phyloP scores from a whole-genome alignment of 2,329 filamentous ascomycete genomes.

The Penicillium fuscoglaucum region DNA sequence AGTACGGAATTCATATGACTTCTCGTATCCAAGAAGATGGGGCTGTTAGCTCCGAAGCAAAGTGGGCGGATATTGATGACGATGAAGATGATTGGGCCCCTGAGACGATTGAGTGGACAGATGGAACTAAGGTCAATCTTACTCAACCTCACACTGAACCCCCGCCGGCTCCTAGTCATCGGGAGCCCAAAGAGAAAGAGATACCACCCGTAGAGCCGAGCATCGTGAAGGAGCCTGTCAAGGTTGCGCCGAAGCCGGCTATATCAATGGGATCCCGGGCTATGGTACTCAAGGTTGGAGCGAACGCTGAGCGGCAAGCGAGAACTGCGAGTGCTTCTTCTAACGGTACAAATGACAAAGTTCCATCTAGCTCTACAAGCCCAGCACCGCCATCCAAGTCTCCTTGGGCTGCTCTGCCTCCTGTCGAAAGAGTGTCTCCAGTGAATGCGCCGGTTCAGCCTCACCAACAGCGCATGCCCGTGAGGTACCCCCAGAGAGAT shows the following conservation, averaged over 20 bases:
- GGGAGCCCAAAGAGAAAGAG: slow-evolving; percentile 30
- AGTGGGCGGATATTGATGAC: slow-evolving; percentile 70
- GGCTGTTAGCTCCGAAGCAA: slow-evolving; percentile 58
- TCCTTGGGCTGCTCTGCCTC: slow-evolving; percentile 85
- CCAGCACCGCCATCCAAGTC: slow-evolving; percentile 71
- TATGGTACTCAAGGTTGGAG: slow-evolving; percentile 51
- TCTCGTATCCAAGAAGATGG: slow-evolving; percentile 64
- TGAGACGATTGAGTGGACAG: slow-evolving; percentile 68
- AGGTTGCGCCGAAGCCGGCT: slow-evolving; percentile 38
- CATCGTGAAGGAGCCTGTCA: slow-evolving; percentile 28
- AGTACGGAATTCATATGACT: slow-evolving; percentile 67
- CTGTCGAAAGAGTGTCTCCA: slow-evolving; percentile 76
- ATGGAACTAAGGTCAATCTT: slow-evolving; percentile 65
- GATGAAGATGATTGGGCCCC: slow-evolving; percentile 69
- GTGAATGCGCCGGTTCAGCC: slow-evolving; percentile 55
- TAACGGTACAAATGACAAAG: slow-evolving; percentile 56
- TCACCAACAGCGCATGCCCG: slow-evolving; percentile 51
- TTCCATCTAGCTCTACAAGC: slow-evolving; percentile 48
- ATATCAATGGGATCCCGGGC: slow-evolving; percentile 52
- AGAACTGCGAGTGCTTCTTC: slow-evolving; percentile 46
- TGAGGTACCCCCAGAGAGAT: slow-evolving; percentile 57
- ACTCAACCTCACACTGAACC: slow-evolving; percentile 44
- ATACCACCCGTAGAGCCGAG: slow-evolving; percentile 13
- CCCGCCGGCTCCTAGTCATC: slow-evolving; percentile 20
- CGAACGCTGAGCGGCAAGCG: slow-evolving; percentile 48